Base-by-base conservation (phyloP, 441 rosid species). In the Pelargonium australe region DNA sequence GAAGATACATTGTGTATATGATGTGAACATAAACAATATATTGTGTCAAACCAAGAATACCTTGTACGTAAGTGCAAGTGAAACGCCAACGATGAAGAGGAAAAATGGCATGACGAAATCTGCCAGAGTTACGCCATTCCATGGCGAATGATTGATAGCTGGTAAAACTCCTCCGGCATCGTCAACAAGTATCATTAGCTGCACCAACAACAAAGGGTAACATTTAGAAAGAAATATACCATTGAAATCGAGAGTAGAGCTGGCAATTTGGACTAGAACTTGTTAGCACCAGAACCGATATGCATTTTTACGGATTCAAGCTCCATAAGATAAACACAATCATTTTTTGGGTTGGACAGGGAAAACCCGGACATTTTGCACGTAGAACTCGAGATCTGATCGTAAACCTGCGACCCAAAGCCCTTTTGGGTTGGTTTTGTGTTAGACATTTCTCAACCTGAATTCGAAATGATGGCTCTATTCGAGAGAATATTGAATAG, bases 81-180 rank as follows among this genome's bases (percentile, higher is more conserved):
- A 86, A 65, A 88, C 87, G 41, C 98, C 98, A 67, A 89, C 96
- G 44, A 92, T 87, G 77, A 92, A 92, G 55, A 92, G 86, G 79
- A 92, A 90, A 80, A 90, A 90, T 14, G 98, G 95, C 98, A 92
- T 92, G 70, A 92, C 93, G 44, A 87, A 84, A 84, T 92, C 98
- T 4, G 98, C 98, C 58, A 92, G 80, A n/a, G 95, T 88, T 55
- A 90, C 41, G 51, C 98, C 95, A 74, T 90, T 75, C 98, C 98
- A 92, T 51, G 98, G 93, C 6, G 98, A 86, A 84, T 92, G 96
- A 68, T 90, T 90, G 73, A 92, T 84, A 17, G 87, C 79, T 65
- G 95, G 91, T 66, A 87, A 13, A 61, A 86, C 9, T 71, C 92
- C 94, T 72, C 97, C 97, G 61, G 70, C 89, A 73, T 88, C 82